These are phyloP conservation scores for Russula lepida DNA, from an alignment of 768 basidiomycete genomes.

Conservation along the genomic window DNA sequence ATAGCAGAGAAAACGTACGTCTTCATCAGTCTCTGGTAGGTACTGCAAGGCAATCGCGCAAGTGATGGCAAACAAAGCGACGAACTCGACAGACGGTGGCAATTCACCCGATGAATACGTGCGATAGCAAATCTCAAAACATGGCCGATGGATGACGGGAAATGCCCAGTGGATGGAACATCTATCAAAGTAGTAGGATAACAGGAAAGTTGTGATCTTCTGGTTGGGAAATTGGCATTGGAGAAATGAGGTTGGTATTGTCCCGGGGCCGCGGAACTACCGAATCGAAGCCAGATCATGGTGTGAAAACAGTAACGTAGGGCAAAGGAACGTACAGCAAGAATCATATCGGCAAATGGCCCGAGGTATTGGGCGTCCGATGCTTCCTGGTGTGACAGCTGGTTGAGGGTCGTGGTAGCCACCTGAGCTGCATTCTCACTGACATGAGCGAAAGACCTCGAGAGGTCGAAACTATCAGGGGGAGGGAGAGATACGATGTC, in stretches of 20 bases:
- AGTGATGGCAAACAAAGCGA: slow-evolving; percentile 22
- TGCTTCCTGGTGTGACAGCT: slow-evolving; percentile 19
- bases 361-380: background rate
- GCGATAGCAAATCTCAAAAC: slow-evolving; percentile 21
- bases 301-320: background rate
- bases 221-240: slow-evolving; percentile 22
- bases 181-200: slow-evolving; percentile 22
- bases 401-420: slow-evolving; percentile 19
- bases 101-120: slow-evolving; percentile 15
- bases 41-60: slow-evolving; percentile 24
- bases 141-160: slow-evolving; percentile 22
- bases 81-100: slow-evolving; percentile 20
- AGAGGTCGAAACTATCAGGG: background rate
- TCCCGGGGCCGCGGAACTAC: slow-evolving; percentile 7
- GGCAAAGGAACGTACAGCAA: background rate
- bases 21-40: slow-evolving; percentile 21
- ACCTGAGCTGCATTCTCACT: slow-evolving; percentile 17
- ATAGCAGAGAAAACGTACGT: slow-evolving; percentile 8
- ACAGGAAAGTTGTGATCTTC: slow-evolving; percentile 19
- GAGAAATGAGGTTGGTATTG: slow-evolving; percentile 1
- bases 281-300: background rate
- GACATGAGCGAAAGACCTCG: background rate
- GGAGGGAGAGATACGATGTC: background rate
- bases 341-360: background rate
- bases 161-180: slow-evolving; percentile 22